Conservation (phyloP, 2,329 filamentous ascomycete genomes). For the Tolypocladium inflatum region DNA sequence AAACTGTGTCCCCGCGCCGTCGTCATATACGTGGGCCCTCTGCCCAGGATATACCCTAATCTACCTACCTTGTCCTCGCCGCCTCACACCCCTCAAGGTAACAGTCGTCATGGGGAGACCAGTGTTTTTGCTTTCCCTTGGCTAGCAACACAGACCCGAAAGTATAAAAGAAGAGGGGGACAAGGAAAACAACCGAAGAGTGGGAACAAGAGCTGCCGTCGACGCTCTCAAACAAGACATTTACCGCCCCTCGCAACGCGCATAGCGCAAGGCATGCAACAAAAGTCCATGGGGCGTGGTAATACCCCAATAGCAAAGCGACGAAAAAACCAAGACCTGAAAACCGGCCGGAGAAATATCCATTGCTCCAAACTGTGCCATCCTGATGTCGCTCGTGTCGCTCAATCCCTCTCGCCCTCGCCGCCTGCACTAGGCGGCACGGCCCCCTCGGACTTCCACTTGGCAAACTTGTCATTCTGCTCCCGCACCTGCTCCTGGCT, state of each 20-base stretch:
- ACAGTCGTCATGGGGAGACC: neutral
- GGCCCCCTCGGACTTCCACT: constrained; percentile 42
- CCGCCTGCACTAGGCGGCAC: constrained; percentile 14
- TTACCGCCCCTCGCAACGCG: neutral
- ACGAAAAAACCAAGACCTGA: neutral
- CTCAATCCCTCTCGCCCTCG: constrained; percentile 1
- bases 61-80: neutral
- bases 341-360: neutral
- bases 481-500: constrained; percentile 69
- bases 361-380: neutral
- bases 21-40: neutral
- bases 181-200: neutral
- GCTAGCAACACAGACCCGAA: neutral
- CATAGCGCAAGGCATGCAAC: neutral
- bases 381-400: neutral
- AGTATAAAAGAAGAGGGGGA: constrained; percentile 7
- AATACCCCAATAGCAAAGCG: neutral
- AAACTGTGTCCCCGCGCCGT: neutral
- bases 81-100: neutral
- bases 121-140: neutral
- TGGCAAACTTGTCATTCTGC: constrained; percentile 56
- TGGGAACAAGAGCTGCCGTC: constrained; percentile 5
- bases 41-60: neutral
- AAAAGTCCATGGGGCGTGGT: neutral
- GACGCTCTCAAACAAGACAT: neutral